phyloP scores from a whole-genome alignment of 192 early-diverging fungal genomes.

The Coemansia sp. region DNA sequence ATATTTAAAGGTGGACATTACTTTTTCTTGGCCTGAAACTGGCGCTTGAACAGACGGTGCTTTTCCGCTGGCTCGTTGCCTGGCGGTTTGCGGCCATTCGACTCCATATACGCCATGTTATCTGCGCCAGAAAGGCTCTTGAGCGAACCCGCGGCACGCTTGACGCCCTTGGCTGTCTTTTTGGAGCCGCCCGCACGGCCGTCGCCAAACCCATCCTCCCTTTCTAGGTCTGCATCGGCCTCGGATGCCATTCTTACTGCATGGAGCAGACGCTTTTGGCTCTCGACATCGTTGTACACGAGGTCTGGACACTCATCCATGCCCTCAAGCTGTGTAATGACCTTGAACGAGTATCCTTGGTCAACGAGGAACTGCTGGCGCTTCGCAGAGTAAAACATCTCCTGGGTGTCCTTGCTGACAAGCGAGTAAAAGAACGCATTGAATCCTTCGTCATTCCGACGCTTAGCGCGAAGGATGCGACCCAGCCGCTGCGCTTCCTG shows the following conservation, averaged over 20 bases:
- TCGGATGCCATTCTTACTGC: conserved; percentile 77
- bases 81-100: conserved; percentile 39
- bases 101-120: conserved; percentile 94
- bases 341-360: conserved; percentile 99
- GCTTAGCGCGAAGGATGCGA: conserved; percentile 92
- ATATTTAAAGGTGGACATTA: neutral
- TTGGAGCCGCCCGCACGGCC: conserved; percentile 36
- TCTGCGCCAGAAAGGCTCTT: conserved; percentile 86
- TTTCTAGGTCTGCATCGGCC: conserved; percentile 56
- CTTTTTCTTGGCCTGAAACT: conserved; percentile 55
- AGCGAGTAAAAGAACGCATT: conserved; percentile 99
- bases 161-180: conserved; percentile 31
- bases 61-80: conserved; percentile 56
- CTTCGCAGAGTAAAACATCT: conserved; percentile 98
- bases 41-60: conserved; percentile 68
- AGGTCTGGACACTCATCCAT: conserved; percentile 77
- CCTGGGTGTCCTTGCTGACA: conserved; percentile 98
- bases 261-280: conserved; percentile 83
- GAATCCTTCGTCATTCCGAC: conserved; percentile 88
- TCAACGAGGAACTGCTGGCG: conserved; percentile 99
- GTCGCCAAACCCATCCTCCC: conserved; percentile 59
- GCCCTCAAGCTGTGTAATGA: conserved; percentile 94
- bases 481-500: conserved; percentile 98
- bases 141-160: conserved; percentile 63
- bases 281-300: conserved; percentile 68